Percentiles rank a stretch among this genome's conserved stretches.
Evolutionary conservation across 2,329 filamentous ascomycete species (phyloP).

Genomic region (Colletotrichum liaoningense): DNA sequence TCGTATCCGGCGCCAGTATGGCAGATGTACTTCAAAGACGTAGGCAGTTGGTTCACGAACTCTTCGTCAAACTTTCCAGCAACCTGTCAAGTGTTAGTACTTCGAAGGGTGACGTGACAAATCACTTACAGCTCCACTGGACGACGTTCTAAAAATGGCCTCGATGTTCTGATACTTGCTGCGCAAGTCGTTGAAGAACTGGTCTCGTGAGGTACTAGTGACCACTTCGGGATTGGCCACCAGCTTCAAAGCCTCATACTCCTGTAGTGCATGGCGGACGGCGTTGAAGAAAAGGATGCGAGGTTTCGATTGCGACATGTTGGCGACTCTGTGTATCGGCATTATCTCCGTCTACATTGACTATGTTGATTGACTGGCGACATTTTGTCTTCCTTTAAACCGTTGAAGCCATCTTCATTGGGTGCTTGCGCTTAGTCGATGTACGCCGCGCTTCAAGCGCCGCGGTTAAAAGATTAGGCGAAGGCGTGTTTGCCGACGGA

Average conservation of each 20-base stretch:
- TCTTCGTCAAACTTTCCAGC: slow-evolving; percentile 54
- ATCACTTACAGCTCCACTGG: slow-evolving; percentile 36
- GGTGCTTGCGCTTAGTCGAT: not conserved
- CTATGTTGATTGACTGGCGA: not conserved
- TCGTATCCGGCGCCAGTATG: slow-evolving; percentile 46
- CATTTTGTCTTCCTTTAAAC: not conserved
- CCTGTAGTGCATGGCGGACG: slow-evolving; percentile 34
- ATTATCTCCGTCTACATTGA: not conserved
- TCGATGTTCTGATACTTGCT: slow-evolving; percentile 37
- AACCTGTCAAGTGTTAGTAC: slow-evolving; percentile 6
- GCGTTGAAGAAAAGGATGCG: slow-evolving; percentile 40
- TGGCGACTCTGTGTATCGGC: not conserved
- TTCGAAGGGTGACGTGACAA: not conserved
- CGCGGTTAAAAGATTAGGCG: not conserved
- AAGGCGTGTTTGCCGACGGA: too few relatives aligned
- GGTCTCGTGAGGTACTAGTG: slow-evolving; percentile 34
- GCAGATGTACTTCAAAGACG: slow-evolving; percentile 52
- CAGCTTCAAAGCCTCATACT: slow-evolving; percentile 31
- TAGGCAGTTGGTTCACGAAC: slow-evolving; percentile 55
- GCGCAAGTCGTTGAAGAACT: slow-evolving; percentile 38
- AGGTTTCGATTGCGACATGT: slow-evolving; percentile 30
- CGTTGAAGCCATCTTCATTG: not conserved
- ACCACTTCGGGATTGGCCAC: slow-evolving; percentile 36
- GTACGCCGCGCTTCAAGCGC: not conserved
- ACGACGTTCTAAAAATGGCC: slow-evolving; percentile 40